Evolutionary conservation across 1,284 basidiomycete species (phyloP).

Genomic region (Cryptococcus sp.): DNA sequence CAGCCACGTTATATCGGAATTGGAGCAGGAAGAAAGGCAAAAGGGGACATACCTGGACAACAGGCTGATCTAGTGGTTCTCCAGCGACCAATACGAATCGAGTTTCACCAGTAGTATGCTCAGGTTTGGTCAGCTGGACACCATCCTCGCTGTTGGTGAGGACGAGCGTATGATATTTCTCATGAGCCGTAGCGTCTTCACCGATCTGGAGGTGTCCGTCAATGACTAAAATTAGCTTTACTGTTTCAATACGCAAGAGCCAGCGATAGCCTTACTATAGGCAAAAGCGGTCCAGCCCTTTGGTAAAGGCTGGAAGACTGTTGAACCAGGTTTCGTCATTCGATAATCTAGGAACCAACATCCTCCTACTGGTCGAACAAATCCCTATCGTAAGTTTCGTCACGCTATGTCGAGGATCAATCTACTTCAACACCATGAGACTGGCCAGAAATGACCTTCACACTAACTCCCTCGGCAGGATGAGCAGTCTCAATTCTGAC

Average conservation of each 20-base stretch:
- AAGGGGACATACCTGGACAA: constrained; percentile 57
- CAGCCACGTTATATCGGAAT: background rate
- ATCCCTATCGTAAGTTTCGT: constrained; percentile 54
- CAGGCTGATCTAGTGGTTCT: constrained; percentile 81
- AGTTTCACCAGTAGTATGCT: constrained; percentile 57
- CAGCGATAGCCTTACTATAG: constrained; percentile 62
- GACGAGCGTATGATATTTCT: constrained; percentile 69
- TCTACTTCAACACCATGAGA: constrained; percentile 53
- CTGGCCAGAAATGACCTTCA: constrained; percentile 85
- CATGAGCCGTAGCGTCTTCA: constrained; percentile 52
- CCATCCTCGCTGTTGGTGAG: constrained; percentile 42
- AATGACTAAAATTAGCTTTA: constrained; percentile 52
- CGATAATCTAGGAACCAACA: constrained; percentile 88
- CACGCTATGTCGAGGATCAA: background rate
- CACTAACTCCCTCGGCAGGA: constrained; percentile 66
- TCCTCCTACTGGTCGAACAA: constrained; percentile 82
- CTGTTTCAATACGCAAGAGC: background rate
- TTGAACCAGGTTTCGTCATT: constrained; percentile 61
- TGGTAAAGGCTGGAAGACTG: constrained; percentile 80
- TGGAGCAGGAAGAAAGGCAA: background rate
- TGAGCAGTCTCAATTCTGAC: constrained; percentile 65
- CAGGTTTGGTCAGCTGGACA: constrained; percentile 44
- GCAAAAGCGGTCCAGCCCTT: constrained; percentile 75
- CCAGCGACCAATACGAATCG: constrained; percentile 76
- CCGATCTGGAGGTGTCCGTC: constrained; percentile 57